These are phyloP conservation scores for Monosporozyma yasuniensis DNA, from an alignment of 805 yeast species.

Conservation along the genomic window DNA sequence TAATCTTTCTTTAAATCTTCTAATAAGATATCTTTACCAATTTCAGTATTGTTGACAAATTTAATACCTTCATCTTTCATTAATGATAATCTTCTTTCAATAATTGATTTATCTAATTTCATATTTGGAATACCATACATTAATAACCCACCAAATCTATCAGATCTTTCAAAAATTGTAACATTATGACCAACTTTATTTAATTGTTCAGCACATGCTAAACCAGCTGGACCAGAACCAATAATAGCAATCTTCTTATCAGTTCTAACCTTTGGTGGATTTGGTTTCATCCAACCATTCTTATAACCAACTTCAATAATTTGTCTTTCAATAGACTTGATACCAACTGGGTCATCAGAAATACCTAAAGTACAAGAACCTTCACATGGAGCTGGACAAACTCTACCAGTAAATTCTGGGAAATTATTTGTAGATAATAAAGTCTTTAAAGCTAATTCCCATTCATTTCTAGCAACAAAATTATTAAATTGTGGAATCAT, in stretches of 20 bases:
- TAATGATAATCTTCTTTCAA: conserved; percentile 86
- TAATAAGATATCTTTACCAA: conserved; percentile 75
- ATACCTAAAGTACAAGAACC: conserved; percentile 94
- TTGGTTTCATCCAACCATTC: conserved; percentile 91
- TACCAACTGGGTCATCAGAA: conserved; percentile 91
- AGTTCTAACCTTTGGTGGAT: conserved; percentile 69
- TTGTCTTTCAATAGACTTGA: conserved; percentile 90
- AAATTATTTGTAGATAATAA: conserved; percentile 93
- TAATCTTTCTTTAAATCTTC: conserved; percentile 52
- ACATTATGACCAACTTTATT: conserved; percentile 93
- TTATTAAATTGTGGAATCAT: conserved; percentile 98
- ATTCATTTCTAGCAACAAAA: conserved; percentile 85
- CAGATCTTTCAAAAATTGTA: conserved; percentile 87
- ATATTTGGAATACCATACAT: conserved; percentile 99
- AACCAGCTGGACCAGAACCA: conserved; percentile 97
- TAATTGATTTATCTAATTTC: conserved; percentile 91
- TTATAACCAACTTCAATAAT: conserved; percentile 94
- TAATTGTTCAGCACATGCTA: conserved; percentile 94
- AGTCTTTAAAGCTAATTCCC: conserved; percentile 89
- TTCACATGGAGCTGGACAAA: conserved; percentile 98
- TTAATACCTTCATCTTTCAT: conserved; percentile 83
- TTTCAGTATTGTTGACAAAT: conserved; percentile 65
- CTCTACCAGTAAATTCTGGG: conserved; percentile 97
- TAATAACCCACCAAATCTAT: conserved; percentile 91
- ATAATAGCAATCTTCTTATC: conserved; percentile 78